Evolutionary conservation across 108 stramenopile species (phyloP).

Genomic region (Mediolabrus comicus): DNA sequence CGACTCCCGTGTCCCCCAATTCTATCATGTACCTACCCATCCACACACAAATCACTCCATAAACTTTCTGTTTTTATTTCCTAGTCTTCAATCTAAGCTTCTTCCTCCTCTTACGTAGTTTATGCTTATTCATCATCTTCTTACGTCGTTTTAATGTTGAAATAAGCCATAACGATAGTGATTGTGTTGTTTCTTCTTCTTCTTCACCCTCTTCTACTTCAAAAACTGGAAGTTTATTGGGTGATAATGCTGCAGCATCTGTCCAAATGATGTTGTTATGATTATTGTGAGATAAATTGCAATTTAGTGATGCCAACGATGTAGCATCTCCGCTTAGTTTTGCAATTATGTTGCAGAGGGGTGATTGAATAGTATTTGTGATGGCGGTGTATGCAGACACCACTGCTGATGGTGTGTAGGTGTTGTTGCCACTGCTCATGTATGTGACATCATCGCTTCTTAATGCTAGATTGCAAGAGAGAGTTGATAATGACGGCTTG

Average conservation of each 20-base stretch:
- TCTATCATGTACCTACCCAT: too few relatives aligned
- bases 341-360: not conserved
- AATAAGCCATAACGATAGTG: slow-evolving; percentile 48
- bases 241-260: not conserved
- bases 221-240: not conserved
- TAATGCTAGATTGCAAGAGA: not conserved
- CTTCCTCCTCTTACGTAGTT: slow-evolving; percentile 84
- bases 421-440: not conserved
- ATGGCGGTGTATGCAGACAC: not conserved
- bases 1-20: too few relatives aligned
- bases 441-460: not conserved
- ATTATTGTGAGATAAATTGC: not conserved
- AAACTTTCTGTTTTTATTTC: slow-evolving; percentile 36
- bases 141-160: slow-evolving; percentile 81
- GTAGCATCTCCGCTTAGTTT: not conserved
- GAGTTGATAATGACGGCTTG: not conserved
- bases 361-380: not conserved
- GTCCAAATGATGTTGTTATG: not conserved
- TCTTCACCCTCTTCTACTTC: not conserved
- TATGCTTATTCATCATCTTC: slow-evolving; percentile 90
- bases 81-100: slow-evolving; percentile 72
- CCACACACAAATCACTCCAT: not conserved
- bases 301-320: not conserved
- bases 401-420: not conserved
- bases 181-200: not conserved